Evolutionary conservation across 805 yeast genomes (phyloP), one percentile per base, ranked within the genome.

Genomic region (Saturnispora saitoi): DNA sequence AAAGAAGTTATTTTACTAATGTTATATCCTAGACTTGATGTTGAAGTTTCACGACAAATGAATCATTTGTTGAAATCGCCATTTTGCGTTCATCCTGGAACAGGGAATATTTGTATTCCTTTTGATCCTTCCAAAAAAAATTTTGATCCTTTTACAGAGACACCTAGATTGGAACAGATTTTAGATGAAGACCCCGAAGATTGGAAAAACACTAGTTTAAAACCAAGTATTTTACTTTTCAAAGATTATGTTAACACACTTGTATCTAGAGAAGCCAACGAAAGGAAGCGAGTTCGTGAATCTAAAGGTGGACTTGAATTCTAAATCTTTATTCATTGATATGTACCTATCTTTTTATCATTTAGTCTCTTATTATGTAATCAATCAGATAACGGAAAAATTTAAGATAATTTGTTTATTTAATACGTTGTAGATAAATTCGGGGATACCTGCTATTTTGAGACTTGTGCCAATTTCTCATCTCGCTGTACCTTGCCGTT

Each of bases 51-150:
- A 7, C 77, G 83, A 56, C 93, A 86, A 63, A 73, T 90, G 59
- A 87, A 82, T 67, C 99, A 93, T 70, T 80, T 93, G 67, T 75
- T 93, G 58, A 93, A 93, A 63, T 86, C 97, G 1, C 99, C 99
- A 15, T 93, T 93, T 64, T 91, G 98, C 70, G 81, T 93, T 39
- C 99, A 93, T 64, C 99, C 99, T 2, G 82, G 88, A 2, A 93
- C 99, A 0, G 96, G 96, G 7, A 84, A 86, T 58, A 86, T 93
- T 3, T 93, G 98, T 77, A 96, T 93, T 7, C 96, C 98, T 0
- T 83, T 78, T 54, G 80, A 78, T 56, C 80, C 82, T 1, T 48
- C 49, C 0, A 60, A 53, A 4, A 60, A 67, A 36, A 79, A 79
- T 4, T 93, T 91, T 60, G 80, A 83, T 57, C 97, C 97, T 2